phyloP scores from a whole-genome alignment of 345 rosid genomes.

The Tarenaya hassleriana region DNA sequence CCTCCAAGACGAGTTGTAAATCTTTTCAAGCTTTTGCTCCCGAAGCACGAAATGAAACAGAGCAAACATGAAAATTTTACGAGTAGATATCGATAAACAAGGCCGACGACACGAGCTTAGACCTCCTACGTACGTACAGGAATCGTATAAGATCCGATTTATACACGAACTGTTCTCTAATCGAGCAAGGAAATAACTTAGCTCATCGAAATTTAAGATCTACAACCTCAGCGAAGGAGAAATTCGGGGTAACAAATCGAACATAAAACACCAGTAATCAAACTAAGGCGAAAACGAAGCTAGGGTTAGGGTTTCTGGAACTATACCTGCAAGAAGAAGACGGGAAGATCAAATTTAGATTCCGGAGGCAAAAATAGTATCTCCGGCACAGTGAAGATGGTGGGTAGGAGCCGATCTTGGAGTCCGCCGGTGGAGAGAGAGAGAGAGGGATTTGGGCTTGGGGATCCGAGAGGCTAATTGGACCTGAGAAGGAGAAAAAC shows the following conservation, averaged over 20 bases:
- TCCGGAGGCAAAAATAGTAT: neutral
- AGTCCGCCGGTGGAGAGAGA: neutral
- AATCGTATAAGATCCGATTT: too few relatives aligned
- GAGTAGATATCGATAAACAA: neutral
- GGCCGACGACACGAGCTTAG: neutral
- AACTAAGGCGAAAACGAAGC: neutral
- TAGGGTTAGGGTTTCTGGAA: slow-evolving; percentile 7
- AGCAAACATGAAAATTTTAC: slow-evolving; percentile 3
- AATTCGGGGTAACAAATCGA: neutral
- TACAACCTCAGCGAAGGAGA: slow-evolving; percentile 2
- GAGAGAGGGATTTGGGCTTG: too few relatives aligned
- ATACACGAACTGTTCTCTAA: neutral
- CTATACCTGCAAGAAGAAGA: slow-evolving; percentile 18
- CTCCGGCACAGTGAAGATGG: neutral
- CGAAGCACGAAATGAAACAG: neutral
- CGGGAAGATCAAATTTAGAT: neutral
- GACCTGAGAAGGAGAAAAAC: too few relatives aligned
- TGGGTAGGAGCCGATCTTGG: slow-evolving; percentile 1
- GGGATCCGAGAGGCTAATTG: too few relatives aligned
- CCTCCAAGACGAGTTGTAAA: slow-evolving; percentile 17
- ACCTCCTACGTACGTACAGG: neutral
- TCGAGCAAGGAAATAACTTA: neutral
- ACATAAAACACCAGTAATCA: too few relatives aligned
- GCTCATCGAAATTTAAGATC: too few relatives aligned
- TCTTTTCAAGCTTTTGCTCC: slow-evolving; percentile 1